A percentile compares a stretch with the other conserved stretches of the same genome.
Conservation (phyloP, 2,329 filamentous ascomycete genomes). For the Neofusicoccum parvum region DNA sequence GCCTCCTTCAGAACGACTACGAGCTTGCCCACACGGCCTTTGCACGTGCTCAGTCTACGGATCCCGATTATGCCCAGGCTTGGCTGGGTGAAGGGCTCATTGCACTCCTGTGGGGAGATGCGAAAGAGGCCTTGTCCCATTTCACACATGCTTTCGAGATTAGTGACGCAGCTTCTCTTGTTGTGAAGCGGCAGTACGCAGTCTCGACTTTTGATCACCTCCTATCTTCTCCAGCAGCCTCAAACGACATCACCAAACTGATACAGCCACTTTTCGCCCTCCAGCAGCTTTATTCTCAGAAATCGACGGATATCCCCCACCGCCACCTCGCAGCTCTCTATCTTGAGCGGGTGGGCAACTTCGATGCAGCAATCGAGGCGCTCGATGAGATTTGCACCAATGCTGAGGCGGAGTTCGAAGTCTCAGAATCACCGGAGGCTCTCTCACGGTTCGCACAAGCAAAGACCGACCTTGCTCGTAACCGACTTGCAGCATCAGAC, state of each 20-base stretch:
- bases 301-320: constrained; percentile 70
- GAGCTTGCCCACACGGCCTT: constrained; percentile 90
- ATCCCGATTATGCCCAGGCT: constrained; percentile 89
- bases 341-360: constrained; percentile 76
- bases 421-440: constrained; percentile 72
- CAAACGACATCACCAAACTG: constrained; percentile 61
- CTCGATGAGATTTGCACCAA: constrained; percentile 68
- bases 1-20: constrained; percentile 79
- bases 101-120: constrained; percentile 73
- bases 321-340: constrained; percentile 79
- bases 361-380: constrained; percentile 61
- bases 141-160: constrained; percentile 97
- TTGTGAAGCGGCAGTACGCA: constrained; percentile 78
- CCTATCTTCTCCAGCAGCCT: constrained; percentile 56
- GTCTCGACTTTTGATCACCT: constrained; percentile 82
- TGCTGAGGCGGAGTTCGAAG: constrained; percentile 82
- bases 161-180: constrained; percentile 71
- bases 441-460: constrained; percentile 78
- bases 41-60: constrained; percentile 86
- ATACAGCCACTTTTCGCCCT: constrained; percentile 89
- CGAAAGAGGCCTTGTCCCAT: constrained; percentile 75
- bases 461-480: constrained; percentile 84
- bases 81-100: constrained; percentile 94
- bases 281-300: constrained; percentile 74
- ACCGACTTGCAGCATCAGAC: constrained; percentile 68